Conservation (phyloP, 129 eudicot species). For the Arctium lappa region DNA sequence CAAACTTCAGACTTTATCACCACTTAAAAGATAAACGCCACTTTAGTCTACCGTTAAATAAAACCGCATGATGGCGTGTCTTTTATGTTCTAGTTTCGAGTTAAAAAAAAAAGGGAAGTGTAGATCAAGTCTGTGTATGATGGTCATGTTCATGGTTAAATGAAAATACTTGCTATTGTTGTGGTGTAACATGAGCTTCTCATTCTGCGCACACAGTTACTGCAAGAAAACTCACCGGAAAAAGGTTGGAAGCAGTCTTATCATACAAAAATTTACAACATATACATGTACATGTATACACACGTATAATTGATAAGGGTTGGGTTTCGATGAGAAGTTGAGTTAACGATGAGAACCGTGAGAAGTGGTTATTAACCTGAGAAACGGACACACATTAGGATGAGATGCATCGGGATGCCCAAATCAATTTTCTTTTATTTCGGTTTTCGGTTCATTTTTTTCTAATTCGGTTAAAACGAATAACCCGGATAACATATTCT, state of each 20-base stretch:
- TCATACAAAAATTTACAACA: neutral
- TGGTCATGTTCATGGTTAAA: slow-evolving; percentile 17
- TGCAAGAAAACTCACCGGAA: neutral
- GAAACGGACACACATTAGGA: too few relatives aligned
- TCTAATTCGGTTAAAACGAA: too few relatives aligned
- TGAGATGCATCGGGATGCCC: too few relatives aligned
- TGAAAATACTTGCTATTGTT: neutral
- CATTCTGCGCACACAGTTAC: neutral
- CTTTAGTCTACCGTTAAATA: slow-evolving; percentile 19
- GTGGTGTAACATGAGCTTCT: neutral
- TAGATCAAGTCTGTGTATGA: slow-evolving; percentile 18
- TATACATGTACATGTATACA: too few relatives aligned
- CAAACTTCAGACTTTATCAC: too few relatives aligned
- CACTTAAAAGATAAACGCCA: too few relatives aligned
- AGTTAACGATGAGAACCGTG: too few relatives aligned
- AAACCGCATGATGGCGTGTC: neutral
- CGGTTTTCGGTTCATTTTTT: too few relatives aligned
- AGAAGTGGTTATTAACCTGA: too few relatives aligned
- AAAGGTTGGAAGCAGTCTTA: neutral
- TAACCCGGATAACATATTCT: too few relatives aligned
- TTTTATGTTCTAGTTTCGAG: neutral
- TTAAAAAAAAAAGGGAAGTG: neutral
- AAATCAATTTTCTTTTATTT: too few relatives aligned
- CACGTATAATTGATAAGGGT: neutral
- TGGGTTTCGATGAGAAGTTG: too few relatives aligned